Conservation (phyloP, 2,329 filamentous ascomycete species). For the Penicillium sp. region DNA sequence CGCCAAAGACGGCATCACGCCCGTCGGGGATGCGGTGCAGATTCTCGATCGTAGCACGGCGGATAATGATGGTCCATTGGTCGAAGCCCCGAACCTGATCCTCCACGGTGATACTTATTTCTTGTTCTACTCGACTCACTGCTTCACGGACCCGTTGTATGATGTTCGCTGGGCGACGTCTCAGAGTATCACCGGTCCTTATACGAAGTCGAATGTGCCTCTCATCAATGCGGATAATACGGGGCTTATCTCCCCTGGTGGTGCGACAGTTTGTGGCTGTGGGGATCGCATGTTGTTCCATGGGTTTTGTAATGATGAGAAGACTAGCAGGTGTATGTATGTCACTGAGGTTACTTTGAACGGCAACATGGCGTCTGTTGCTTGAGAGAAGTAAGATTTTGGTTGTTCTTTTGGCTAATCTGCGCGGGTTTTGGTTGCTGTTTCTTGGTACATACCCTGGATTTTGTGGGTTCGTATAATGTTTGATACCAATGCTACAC, state of each 20-base stretch:
- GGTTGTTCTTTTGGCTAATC: neutral
- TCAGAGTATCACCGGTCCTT: conserved; percentile 37
- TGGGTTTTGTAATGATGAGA: conserved; percentile 28
- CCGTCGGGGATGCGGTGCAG: conserved; percentile 53
- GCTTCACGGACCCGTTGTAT: conserved; percentile 56
- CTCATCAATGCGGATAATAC: conserved; percentile 37
- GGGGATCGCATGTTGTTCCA: conserved; percentile 37
- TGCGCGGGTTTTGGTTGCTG: neutral
- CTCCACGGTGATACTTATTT: conserved; percentile 51
- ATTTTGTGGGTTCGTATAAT: neutral
- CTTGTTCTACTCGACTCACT: conserved; percentile 63
- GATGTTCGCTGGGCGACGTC: conserved; percentile 61
- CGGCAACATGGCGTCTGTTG: conserved; percentile 18
- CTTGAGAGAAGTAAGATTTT: conserved; percentile 6
- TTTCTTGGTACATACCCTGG: conserved; percentile 8
- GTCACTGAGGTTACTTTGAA: conserved; percentile 27
- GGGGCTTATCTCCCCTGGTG: conserved; percentile 33
- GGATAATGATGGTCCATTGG: conserved; percentile 60
- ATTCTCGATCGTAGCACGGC: conserved; percentile 58
- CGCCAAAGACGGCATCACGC: conserved; percentile 51
- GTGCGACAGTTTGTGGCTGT: conserved; percentile 33
- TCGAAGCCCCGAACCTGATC: conserved; percentile 61
- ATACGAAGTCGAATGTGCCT: conserved; percentile 35
- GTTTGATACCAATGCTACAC: neutral
- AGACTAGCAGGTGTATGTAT: conserved; percentile 31